Evolutionary conservation across 371 early-diverging fungal species (phyloP), one percentile per base, ranked within the genome.

Genomic region (Mortierella sp.): DNA sequence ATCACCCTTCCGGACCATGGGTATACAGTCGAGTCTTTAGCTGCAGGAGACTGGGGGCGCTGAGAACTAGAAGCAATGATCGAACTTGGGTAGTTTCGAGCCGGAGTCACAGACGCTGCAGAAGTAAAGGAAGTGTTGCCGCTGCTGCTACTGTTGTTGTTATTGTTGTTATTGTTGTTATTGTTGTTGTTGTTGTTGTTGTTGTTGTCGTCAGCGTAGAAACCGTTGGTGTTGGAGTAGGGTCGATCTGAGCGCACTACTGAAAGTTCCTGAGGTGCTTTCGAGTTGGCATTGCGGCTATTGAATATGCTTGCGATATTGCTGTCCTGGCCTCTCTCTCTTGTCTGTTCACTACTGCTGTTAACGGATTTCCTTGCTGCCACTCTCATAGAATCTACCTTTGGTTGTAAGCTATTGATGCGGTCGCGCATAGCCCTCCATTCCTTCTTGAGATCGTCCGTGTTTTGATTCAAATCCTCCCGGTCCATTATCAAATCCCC

Each of bases 1-100:
- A 83, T 72, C 5, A 97, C 94, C 60, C 96, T 94, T 20, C 89
- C 75, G 0, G 94, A 89, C 98, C 98, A 98, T 11, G 94, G 93
- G 75, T 84, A 86, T 32, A 66, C 26, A 2, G 66, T 58, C 14
- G 62, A 43, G 20, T 75, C 80, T 59, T 68, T 72, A n/a, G 40
- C 24, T 20, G 58, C 32, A 35, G 83, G 60, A 1, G 73, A 64
- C 9, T 73, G 64, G 10, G 77, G 49, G 5, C 58, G 60, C 20
- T 54, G 68, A 16, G 65, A 51, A 10, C 1, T 62, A 4, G 57
- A 24, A 0, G 51, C n/a, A 18, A 40, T 1, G 3, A 47, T 16
- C 14, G 57, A 10, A 5, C 20, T 47, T 24, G 51, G 26, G 22
- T 54, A 64, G 35, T 28, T 32, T 16, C n/a, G 8, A n/a, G 58